Evolutionary conservation across 2,329 filamentous ascomycete genomes (phyloP), one percentile per base, ranked within the genome.

Genomic region (Penicillium occitanis): DNA sequence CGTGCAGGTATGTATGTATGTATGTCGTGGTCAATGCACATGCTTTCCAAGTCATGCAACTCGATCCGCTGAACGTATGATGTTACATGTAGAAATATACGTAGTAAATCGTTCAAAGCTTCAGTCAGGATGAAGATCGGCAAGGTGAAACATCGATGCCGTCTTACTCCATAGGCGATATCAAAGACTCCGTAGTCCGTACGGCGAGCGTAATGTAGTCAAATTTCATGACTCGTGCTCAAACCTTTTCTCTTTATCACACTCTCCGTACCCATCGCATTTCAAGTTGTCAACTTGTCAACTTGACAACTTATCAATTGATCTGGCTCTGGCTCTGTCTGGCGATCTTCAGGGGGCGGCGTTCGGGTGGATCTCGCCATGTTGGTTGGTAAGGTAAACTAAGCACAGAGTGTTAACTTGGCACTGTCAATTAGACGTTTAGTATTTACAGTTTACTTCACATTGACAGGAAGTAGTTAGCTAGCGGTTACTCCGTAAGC

Each of bases 321-420:
- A 10, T 33, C 25, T 33, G 50, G 50, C 28, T 53, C 46, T 22
- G 46, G 19, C 46, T 11, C 14, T 50, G 19, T 55, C 51, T 57
- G 33, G 10, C 53, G 53, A 57, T 57, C 53, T 57, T 57, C 53
- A 57, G 53, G 53, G 51, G 53, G 53, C 53, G 53, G 53, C 53
- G 58, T 48, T 61, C 22, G 55, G 37, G 37, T 28, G 37, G 37
- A 46, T 46, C 37, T 46, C 22, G 11, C 13, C 37, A 33, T 33
- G 58, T 44, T 61, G 28, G 4, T n/a, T 60, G 33, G 19, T 44
- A 58, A 37, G 5, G 5, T 35, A 1, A 25, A 25, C 19, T 35
- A 57, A 22, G 19, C 51, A 33, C n/a, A 10, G 22, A 50, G 25
- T n/a, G 14, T 5, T 11, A n/a, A 53, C 50, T 33, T 53, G 50